These are phyloP conservation scores for Leccinum olivaceopallidum DNA, from an alignment of 768 basidiomycete species.

Conservation along the genomic window DNA sequence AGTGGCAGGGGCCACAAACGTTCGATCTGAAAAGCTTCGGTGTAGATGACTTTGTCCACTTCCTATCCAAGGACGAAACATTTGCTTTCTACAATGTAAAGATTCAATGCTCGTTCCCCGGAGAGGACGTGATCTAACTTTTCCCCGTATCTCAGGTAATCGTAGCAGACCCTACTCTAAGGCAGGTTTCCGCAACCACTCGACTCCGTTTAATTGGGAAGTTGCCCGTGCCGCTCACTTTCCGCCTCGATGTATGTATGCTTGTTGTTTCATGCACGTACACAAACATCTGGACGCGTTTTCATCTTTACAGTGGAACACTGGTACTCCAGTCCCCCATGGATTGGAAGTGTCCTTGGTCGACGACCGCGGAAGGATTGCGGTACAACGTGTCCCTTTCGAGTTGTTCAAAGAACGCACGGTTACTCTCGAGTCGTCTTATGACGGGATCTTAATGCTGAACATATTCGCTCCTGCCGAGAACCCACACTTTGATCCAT, in stretches of 20 bases:
- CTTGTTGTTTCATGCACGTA: not conserved
- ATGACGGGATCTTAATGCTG: constrained; percentile 8
- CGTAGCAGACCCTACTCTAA: constrained; percentile 12
- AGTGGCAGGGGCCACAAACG: not conserved
- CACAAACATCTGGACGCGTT: not conserved
- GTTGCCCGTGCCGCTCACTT: not conserved
- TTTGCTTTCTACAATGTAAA: constrained; percentile 12
- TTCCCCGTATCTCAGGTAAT: constrained; percentile 1
- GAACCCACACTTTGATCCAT: constrained; percentile 4
- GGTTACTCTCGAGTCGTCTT: not conserved
- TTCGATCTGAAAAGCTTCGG: not conserved
- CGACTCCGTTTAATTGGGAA: constrained; percentile 10
- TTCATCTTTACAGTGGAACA: constrained; percentile 3
- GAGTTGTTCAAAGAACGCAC: not conserved
- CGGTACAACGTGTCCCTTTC: not conserved
- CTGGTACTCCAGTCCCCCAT: not conserved
- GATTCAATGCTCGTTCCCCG: not conserved
- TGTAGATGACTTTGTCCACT: constrained; percentile 4
- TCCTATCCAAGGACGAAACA: not conserved
- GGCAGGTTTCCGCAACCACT: constrained; percentile 7
- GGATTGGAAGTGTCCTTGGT: constrained; percentile 8
- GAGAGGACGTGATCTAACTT: not conserved
- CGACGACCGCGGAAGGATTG: constrained; percentile 5
- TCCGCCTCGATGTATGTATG: constrained; percentile 1
- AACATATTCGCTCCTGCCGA: constrained; percentile 4